A percentile compares a stretch with the other conserved stretches of the same genome.
Conservation (phyloP, 352 stramenopile genomes). For the Phytophthora fragariae region DNA sequence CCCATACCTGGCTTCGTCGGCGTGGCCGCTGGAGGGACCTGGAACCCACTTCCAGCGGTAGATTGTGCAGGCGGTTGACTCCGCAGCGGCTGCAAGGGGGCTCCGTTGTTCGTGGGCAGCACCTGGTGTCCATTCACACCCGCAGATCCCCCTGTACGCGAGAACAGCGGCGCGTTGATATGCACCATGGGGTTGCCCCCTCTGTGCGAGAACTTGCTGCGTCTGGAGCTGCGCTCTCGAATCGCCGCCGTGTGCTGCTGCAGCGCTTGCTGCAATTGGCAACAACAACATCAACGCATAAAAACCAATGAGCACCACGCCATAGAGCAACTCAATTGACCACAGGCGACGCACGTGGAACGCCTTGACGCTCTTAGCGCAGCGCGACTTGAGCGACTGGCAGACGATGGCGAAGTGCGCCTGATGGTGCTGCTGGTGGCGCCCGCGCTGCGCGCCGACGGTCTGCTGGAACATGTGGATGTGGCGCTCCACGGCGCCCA, state of each 20-base stretch:
- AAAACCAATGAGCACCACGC: constrained; percentile 5
- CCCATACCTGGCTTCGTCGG: constrained; percentile 36
- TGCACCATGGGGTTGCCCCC: constrained; percentile 80
- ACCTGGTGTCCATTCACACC: constrained; percentile 29
- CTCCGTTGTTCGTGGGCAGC: constrained; percentile 32
- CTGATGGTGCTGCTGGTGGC: constrained; percentile 74
- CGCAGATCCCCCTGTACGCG: constrained; percentile 42
- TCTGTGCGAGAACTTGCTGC: constrained; percentile 85
- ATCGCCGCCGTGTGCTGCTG: constrained; percentile 75
- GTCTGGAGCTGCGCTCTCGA: constrained; percentile 74
- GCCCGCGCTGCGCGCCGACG: constrained; percentile 56
- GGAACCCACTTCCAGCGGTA: constrained; percentile 27
- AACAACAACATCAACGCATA: constrained; percentile 7
- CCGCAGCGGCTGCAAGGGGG: constrained; percentile 33
- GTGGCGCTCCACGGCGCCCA: constrained; percentile 65
- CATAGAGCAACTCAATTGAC: too few species aligned
- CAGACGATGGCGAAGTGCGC: constrained; percentile 86
- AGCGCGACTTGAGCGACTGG: constrained; percentile 81
- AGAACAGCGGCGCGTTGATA: constrained; percentile 81
- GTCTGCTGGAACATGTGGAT: constrained; percentile 76
- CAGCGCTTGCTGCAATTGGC: constrained; percentile 55
- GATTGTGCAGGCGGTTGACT: constrained; percentile 21
- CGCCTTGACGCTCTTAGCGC: constrained; percentile 80
- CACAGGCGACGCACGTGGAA: constrained; percentile 66
- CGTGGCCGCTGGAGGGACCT: constrained; percentile 20